phyloP scores from a whole-genome alignment of 768 basidiomycete species.

The Podaxis rugospora region DNA sequence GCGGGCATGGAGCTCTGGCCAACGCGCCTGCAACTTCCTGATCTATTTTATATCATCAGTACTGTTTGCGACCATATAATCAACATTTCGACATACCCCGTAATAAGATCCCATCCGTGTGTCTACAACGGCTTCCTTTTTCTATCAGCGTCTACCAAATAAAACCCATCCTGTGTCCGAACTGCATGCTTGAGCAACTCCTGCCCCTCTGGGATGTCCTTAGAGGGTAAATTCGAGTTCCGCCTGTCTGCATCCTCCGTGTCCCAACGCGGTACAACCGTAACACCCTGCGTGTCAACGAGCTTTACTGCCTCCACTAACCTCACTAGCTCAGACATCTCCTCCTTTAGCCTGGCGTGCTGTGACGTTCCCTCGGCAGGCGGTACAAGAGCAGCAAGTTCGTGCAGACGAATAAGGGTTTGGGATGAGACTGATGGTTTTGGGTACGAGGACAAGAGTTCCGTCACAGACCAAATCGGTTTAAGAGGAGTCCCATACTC shows the following conservation, averaged over 20 bases:
- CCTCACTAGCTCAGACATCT: constrained; percentile 67
- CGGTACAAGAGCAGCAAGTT: constrained; percentile 68
- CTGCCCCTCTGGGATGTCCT: constrained; percentile 29
- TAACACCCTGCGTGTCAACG: constrained; percentile 39
- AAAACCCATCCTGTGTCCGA: constrained; percentile 48
- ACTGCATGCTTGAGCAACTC: constrained; percentile 48
- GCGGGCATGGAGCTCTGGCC: constrained; percentile 63
- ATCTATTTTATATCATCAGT: constrained; percentile 1
- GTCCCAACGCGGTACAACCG: constrained; percentile 28
- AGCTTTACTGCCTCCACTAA: constrained; percentile 81
- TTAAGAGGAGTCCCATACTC: constrained; percentile 56
- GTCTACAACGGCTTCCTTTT: constrained; percentile 17
- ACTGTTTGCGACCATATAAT: constrained; percentile 7
- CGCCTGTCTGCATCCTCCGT: constrained; percentile 34
- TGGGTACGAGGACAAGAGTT: constrained; percentile 74
- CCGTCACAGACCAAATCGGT: constrained; percentile 79
- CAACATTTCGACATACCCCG: constrained; percentile 6
- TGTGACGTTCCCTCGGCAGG: constrained; percentile 56
- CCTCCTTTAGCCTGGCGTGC: constrained; percentile 44
- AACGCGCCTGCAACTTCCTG: constrained; percentile 13
- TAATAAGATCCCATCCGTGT: neutral
- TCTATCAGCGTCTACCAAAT: constrained; percentile 57
- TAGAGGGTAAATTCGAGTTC: neutral
- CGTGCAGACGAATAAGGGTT: constrained; percentile 61
- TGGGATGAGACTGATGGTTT: constrained; percentile 53